These are phyloP conservation scores for Metschnikowia henanensis DNA, from an alignment of 805 yeast species.

Conservation along the genomic window DNA sequence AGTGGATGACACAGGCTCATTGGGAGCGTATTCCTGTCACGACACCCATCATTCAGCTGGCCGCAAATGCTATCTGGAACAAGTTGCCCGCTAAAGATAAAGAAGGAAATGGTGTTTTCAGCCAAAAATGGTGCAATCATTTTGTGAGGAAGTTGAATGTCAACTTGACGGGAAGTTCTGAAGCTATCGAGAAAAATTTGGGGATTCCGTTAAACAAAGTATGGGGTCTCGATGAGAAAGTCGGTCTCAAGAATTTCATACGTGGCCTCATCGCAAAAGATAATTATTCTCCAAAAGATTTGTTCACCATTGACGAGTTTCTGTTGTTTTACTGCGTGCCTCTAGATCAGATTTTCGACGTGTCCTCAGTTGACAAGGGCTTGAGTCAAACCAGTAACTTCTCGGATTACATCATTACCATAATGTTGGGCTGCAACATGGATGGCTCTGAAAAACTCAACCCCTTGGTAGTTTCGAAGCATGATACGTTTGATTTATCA, in stretches of 20 bases:
- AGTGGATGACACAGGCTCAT: constrained; percentile 66
- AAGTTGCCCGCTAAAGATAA: constrained; percentile 51
- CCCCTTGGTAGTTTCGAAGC: constrained; percentile 61
- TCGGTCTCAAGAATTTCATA: constrained; percentile 46
- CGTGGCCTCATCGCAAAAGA: constrained; percentile 26
- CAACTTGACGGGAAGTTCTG: constrained; percentile 46
- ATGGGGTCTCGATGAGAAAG: constrained; percentile 61
- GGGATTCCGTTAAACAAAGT: constrained; percentile 44
- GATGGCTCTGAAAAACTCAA: constrained; percentile 63
- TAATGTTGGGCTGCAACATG: constrained; percentile 61
- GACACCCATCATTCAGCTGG: constrained; percentile 60
- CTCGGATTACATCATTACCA: constrained; percentile 47
- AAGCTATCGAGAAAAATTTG: constrained; percentile 37
- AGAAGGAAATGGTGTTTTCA: constrained; percentile 66
- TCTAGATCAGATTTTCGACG: constrained; percentile 54
- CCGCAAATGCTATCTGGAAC: constrained; percentile 66
- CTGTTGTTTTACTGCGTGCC: constrained; percentile 60
- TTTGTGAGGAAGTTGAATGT: constrained; percentile 50
- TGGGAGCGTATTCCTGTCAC: constrained; percentile 70
- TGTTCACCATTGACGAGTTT: constrained; percentile 62
- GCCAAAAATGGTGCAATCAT: constrained; percentile 60
- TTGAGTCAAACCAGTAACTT: constrained; percentile 36
- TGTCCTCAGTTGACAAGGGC: constrained; percentile 44
- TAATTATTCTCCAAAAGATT: constrained; percentile 48
- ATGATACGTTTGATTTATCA: constrained; percentile 44